Evolutionary conservation across 225 moss, liverwort and hornwort genomes (phyloP), one percentile per base, ranked within the genome.

Genomic region (Bryoerythrophyllum caledonicum): DNA sequence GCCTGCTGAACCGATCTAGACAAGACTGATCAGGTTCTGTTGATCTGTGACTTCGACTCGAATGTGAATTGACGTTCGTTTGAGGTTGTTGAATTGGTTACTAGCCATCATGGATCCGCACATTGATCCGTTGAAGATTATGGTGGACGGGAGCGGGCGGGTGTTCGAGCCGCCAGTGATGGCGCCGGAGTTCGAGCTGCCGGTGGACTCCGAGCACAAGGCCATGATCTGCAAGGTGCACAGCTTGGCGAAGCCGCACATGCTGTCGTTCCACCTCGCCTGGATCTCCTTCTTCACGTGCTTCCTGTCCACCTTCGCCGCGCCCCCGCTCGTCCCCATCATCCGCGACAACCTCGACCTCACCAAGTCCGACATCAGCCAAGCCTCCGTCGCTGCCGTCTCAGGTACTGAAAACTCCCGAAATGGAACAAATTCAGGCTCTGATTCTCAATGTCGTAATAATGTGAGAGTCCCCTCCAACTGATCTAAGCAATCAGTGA

Each of bases 131-230:
- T 4, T 56, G 60, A 72, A 72, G 44, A 59, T 72, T 6, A 60
- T 46, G 44, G 19, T 72, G 13, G 72, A 72, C 21, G 72, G 72
- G 20, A 72, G 72, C 5, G 72, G 72, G 14, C 20, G 72, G 4
- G 60, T 72, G 7, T 72, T 44, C 21, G 72, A 72, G 2, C 43
- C 6, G 46, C 72, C 72, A 9, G 72, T 72, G 2, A 4, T 72
- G 30, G 72, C 78, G 1, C 73, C 81, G 0, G 80, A 79, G 37
- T 94, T 94, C 25, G 49, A 62, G n/a, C 86, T 94, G 0, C 92
- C 94, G 3, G 94, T 95, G 30, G 94, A 95, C 43, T 88, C 88
- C 14, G 94, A 95, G 83, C 91, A 95, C 81, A 95, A 95, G 81
- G 92, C 94, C 11, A 88, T 78, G 85, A 78, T 40, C 4, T 51